A percentile compares a stretch with the other conserved stretches of the same genome.
phyloP scores from a whole-genome alignment of 1,284 basidiomycete species.

The Fomitopsis pinicola region DNA sequence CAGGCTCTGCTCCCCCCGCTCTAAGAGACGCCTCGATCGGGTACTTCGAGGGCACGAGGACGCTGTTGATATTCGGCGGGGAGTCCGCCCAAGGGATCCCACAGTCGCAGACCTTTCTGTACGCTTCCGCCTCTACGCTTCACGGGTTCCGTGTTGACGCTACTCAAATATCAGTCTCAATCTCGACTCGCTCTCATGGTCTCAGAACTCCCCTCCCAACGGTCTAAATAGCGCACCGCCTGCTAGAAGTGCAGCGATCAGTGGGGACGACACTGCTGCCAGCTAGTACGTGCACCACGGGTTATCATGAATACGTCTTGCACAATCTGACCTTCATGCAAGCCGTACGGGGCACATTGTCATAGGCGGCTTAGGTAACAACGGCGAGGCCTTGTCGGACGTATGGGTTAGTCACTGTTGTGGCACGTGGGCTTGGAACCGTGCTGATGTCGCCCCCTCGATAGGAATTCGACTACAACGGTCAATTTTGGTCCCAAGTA shows the following conservation, averaged over 20 bases:
- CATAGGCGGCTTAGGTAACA: slow-evolving; percentile 58
- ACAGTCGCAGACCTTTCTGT: slow-evolving; percentile 67
- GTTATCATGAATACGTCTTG: no score
- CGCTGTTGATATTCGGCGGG: slow-evolving; percentile 71
- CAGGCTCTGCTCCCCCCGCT: slow-evolving; percentile 50
- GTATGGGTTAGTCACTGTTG: slow-evolving; percentile 54
- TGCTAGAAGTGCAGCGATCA: slow-evolving; percentile 57
- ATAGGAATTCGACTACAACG: slow-evolving; percentile 70
- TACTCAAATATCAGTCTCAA: slow-evolving; percentile 42
- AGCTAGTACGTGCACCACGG: slow-evolving; percentile 57
- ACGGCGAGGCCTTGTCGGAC: slow-evolving; percentile 53
- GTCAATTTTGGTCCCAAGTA: slow-evolving; percentile 69
- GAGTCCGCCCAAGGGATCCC: slow-evolving; percentile 60
- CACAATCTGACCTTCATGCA: slow-evolving; percentile 24
- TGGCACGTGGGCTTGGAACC: not conserved
- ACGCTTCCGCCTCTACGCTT: slow-evolving; percentile 19
- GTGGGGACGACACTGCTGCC: slow-evolving; percentile 66
- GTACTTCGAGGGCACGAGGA: slow-evolving; percentile 40
- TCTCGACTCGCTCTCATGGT: slow-evolving; percentile 57
- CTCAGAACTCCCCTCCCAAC: slow-evolving; percentile 45
- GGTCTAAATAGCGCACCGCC: slow-evolving; percentile 46
- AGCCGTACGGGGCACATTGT: slow-evolving; percentile 65
- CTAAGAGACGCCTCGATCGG: slow-evolving; percentile 71
- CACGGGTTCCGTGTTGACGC: no score
- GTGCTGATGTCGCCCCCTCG: slow-evolving; percentile 5